Base-by-base conservation (phyloP, 2,329 filamentous ascomycete genomes). In the Xylaria sp. region DNA sequence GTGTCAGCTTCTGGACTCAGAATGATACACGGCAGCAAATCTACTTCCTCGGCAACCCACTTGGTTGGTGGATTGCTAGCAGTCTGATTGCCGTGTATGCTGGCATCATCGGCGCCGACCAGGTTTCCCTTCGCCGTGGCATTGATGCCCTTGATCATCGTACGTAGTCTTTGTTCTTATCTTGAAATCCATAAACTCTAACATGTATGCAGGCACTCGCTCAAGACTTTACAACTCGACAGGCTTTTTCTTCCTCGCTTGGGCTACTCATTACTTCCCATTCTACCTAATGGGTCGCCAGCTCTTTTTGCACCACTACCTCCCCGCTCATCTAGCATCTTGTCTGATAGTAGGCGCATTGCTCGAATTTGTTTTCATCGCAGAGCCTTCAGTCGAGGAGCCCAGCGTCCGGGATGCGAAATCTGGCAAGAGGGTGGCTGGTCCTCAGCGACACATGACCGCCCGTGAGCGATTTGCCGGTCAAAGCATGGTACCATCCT, bases 1-100 rank as follows among this genome's bases (percentile, higher is more conserved):
- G 95, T 79, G 94, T 99, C 71, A 97, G 93, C 79, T 99, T 99
- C 89, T 99, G 95, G 95, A 99, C 95, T 8, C 91, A 98, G 76
- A 93, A 92, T 76, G 92, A 96, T 59, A 97, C 94, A 9, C 89
- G 92, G 64, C 89, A 96, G 80, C 95, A 99, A 78, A 99, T 99
- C 69, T 99, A 99, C 81, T 99, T 99, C 83, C 82, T 99, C 31
- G 95, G 95, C 60, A 99, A 99, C 80, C 95, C 95, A 0, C 78
- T 98, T 66, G 95, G 94, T 61, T 99, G 96, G 94, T 99, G 95
- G 95, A 85, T 99, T 67, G 89, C 92, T 14, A 96, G 92, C 78
- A 93, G 92, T 79, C 82, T 99, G 58, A 82, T 99, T 64, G 95
- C 95, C 46, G 94, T 99, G 38, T 98, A 95, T 76, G 92, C 88